A percentile compares a stretch with the other conserved stretches of the same genome.
These are phyloP conservation scores for Penicillium brevicompactum DNA, from an alignment of 2,329 filamentous ascomycete species.

Conservation along the genomic window DNA sequence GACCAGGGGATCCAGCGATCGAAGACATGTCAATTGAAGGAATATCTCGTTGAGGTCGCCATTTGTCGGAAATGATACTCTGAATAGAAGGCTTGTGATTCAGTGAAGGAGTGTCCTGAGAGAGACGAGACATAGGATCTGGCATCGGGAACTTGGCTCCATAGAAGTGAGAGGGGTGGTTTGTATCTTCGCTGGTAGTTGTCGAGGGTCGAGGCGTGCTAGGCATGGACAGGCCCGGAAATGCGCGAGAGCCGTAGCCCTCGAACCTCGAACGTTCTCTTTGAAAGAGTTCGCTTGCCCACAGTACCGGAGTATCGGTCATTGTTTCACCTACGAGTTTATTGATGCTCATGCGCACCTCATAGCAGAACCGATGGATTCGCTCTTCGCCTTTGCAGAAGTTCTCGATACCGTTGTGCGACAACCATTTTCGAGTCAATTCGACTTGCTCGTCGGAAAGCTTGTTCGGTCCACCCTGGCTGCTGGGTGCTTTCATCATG, in stretches of 20 bases:
- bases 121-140: constrained; percentile 33
- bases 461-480: constrained; percentile 90
- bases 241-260: constrained; percentile 39
- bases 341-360: constrained; percentile 82
- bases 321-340: constrained; percentile 84
- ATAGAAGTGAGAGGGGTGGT: constrained; percentile 30
- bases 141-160: constrained; percentile 31
- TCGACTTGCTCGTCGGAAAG: constrained; percentile 94
- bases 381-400: constrained; percentile 94
- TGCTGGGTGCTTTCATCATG: constrained; percentile 76
- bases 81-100: constrained; percentile 66
- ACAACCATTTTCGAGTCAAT: constrained; percentile 79
- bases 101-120: constrained; percentile 39
- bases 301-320: constrained; percentile 81
- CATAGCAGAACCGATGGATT: constrained; percentile 89
- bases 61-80: constrained; percentile 70
- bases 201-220: constrained; percentile 45
- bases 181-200: constrained; percentile 47
- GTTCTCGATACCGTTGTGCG: constrained; percentile 80
- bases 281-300: constrained; percentile 87
- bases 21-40: constrained; percentile 64
- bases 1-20: constrained; percentile 60
- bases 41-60: constrained; percentile 59
- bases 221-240: constrained; percentile 48
- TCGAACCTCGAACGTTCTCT: constrained; percentile 60